These are phyloP conservation scores for Lunularia cruciata DNA, from an alignment of 225 moss, liverwort and hornwort species.

Conservation along the genomic window DNA sequence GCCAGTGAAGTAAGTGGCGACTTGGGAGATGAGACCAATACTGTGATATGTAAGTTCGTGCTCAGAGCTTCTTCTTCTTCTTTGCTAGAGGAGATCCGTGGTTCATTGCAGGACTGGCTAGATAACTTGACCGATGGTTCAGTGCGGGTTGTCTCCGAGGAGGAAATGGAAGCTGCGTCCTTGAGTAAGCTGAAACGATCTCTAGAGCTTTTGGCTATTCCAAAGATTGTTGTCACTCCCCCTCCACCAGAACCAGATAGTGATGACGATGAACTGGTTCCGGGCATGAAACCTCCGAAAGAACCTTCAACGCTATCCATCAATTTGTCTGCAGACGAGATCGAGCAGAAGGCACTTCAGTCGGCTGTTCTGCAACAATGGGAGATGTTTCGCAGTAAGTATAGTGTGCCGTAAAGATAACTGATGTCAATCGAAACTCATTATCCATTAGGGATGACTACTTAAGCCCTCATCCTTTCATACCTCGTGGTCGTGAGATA, in stretches of 20 bases:
- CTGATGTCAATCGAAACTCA: background rate
- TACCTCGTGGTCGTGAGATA: background rate
- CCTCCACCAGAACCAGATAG: constrained; percentile 64
- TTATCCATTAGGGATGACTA: background rate
- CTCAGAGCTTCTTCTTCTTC: constrained; percentile 82
- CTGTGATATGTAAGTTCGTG: constrained; percentile 95
- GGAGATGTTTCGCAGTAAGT: constrained; percentile 75
- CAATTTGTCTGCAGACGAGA: constrained; percentile 80
- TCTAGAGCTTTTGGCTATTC: constrained; percentile 64
- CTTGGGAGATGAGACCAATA: constrained; percentile 90
- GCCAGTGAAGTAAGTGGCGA: constrained; percentile 95
- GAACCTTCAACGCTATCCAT: constrained; percentile 69
- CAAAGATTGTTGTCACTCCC: constrained; percentile 72
- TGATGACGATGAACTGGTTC: constrained; percentile 80
- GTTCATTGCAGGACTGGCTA: constrained; percentile 87
- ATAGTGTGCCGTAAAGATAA: constrained; percentile 40
- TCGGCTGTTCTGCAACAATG: constrained; percentile 94
- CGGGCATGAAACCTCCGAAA: constrained; percentile 83
- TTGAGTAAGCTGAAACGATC: constrained; percentile 71
- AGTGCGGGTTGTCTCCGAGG: constrained; percentile 81
- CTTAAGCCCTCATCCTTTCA: background rate
- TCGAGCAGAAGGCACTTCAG: constrained; percentile 92
- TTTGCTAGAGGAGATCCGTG: constrained; percentile 79
- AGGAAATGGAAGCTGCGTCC: constrained; percentile 90
- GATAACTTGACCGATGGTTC: constrained; percentile 89